Percentiles rank a stretch among this genome's conserved stretches.
These are phyloP conservation scores for Gremmenia infestans DNA, from an alignment of 2,329 filamentous ascomycete species.

Conservation along the genomic window DNA sequence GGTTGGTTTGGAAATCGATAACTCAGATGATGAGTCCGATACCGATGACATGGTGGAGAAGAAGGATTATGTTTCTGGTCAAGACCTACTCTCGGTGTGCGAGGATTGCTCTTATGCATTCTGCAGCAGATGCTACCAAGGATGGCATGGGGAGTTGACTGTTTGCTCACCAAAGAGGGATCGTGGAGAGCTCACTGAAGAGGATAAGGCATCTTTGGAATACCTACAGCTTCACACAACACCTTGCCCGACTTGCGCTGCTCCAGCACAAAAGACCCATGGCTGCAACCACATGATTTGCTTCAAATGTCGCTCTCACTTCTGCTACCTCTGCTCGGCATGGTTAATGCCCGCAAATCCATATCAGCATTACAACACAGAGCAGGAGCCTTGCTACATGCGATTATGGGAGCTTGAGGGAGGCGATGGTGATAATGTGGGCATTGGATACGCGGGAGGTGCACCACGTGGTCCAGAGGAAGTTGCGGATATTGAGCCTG, in stretches of 20 bases:
- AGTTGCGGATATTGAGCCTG: slow-evolving; percentile 6
- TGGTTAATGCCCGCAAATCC: slow-evolving; percentile 80
- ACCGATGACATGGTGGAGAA: slow-evolving; percentile 30
- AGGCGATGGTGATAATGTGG: slow-evolving; percentile 56
- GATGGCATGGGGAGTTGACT: slow-evolving; percentile 88
- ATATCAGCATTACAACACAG: slow-evolving; percentile 81
- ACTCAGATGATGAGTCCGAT: slow-evolving; percentile 50
- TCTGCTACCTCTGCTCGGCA: slow-evolving; percentile 89
- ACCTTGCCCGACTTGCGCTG: slow-evolving; percentile 81
- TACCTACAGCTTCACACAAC: slow-evolving; percentile 80
- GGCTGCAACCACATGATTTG: slow-evolving; percentile 98
- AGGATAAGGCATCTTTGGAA: slow-evolving; percentile 81
- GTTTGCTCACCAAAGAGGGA: slow-evolving; percentile 64
- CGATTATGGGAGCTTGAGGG: slow-evolving; percentile 85
- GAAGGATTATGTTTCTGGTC: slow-evolving; percentile 27
- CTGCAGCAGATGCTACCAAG: slow-evolving; percentile 62
- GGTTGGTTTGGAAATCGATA: slow-evolving; percentile 54
- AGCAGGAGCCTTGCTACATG: slow-evolving; percentile 68
- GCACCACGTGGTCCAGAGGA: slow-evolving; percentile 3
- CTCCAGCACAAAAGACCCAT: slow-evolving; percentile 81
- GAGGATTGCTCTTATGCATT: slow-evolving; percentile 89
- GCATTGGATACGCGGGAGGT: slow-evolving; percentile 23
- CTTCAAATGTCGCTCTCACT: slow-evolving; percentile 83
- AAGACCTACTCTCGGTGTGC: slow-evolving; percentile 75
- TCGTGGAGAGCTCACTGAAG: slow-evolving; percentile 67